A percentile compares a stretch with the other conserved stretches of the same genome.
Evolutionary conservation across 2,329 filamentous ascomycete species (phyloP).

Genomic region (Magnaporthiopsis poae): DNA sequence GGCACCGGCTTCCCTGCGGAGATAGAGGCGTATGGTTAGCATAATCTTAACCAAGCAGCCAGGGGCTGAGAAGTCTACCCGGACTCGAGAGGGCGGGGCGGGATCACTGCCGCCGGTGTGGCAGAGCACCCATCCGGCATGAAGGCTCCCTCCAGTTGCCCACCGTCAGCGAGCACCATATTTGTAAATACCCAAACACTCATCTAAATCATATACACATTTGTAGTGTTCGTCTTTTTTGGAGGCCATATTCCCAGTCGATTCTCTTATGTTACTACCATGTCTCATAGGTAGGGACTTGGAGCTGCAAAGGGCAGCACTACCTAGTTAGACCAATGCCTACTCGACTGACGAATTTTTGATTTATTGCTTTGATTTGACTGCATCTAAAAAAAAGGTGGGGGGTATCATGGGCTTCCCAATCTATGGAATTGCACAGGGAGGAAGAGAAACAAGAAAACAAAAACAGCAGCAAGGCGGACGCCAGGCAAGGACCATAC

Average conservation of each 20-base stretch:
- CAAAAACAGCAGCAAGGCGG: background rate
- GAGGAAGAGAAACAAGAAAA: background rate
- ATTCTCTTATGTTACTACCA: too few species aligned
- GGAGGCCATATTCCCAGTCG: too few species aligned
- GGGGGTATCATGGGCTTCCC: constrained; percentile 16
- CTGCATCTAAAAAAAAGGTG: background rate
- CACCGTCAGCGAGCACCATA: background rate
- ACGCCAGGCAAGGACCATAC: background rate
- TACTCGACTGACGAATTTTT: background rate
- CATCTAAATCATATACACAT: too few species aligned
- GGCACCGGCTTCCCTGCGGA: background rate
- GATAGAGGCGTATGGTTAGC: background rate
- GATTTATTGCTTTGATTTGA: background rate
- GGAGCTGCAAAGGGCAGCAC: too few species aligned
- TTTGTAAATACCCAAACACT: background rate
- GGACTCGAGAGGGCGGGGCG: background rate
- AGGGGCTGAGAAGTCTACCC: background rate
- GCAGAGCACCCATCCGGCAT: background rate
- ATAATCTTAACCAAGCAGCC: background rate
- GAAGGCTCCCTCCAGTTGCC: background rate
- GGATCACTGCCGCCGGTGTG: background rate
- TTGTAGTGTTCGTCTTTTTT: too few species aligned
- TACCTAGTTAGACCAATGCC: too few species aligned
- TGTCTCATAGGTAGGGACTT: too few species aligned
- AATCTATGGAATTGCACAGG: constrained; percentile 5